Evolutionary conservation across 192 early-diverging fungal species (phyloP).

Genomic region (Podila epigama): DNA sequence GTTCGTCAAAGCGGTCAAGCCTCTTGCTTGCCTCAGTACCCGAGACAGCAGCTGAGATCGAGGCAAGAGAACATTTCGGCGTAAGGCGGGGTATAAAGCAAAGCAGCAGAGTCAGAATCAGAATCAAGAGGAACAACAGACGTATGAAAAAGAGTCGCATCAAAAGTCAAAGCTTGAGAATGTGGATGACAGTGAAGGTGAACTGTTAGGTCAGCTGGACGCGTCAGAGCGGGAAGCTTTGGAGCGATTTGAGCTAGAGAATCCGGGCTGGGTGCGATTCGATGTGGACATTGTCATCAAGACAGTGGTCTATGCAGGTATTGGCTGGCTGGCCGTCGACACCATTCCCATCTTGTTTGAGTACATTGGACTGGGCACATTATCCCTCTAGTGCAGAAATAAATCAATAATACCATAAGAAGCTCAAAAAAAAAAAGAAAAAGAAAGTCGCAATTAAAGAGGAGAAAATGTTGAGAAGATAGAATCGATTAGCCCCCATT

Average conservation of each 20-base stretch:
- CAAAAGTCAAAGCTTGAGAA: background rate
- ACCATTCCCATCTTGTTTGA: slow-evolving; percentile 58
- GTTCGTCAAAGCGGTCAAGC: slow-evolving; percentile 19
- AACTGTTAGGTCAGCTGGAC: slow-evolving; percentile 24
- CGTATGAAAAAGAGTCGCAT: background rate
- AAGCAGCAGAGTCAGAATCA: background rate
- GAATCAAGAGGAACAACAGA: background rate
- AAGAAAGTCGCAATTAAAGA: background rate
- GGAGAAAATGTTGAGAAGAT: background rate
- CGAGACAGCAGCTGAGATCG: slow-evolving; percentile 7
- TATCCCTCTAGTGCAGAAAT: background rate
- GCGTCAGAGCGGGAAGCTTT: slow-evolving; percentile 33
- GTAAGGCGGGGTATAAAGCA: slow-evolving; percentile 2
- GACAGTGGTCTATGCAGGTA: slow-evolving; percentile 64
- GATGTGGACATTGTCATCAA: slow-evolving; percentile 68
- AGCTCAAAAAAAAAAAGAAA: background rate
- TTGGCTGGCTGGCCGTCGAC: slow-evolving; percentile 57
- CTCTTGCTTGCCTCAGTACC: background rate
- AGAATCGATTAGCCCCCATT: background rate
- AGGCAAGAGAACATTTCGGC: slow-evolving; percentile 29
- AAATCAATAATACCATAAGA: background rate
- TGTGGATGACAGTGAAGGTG: slow-evolving; percentile 6
- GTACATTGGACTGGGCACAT: slow-evolving; percentile 40
- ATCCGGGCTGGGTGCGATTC: slow-evolving; percentile 52
- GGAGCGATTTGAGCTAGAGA: slow-evolving; percentile 45